phyloP scores from a whole-genome alignment of 2,329 filamentous ascomycete species.

The Penicillium sp. region DNA sequence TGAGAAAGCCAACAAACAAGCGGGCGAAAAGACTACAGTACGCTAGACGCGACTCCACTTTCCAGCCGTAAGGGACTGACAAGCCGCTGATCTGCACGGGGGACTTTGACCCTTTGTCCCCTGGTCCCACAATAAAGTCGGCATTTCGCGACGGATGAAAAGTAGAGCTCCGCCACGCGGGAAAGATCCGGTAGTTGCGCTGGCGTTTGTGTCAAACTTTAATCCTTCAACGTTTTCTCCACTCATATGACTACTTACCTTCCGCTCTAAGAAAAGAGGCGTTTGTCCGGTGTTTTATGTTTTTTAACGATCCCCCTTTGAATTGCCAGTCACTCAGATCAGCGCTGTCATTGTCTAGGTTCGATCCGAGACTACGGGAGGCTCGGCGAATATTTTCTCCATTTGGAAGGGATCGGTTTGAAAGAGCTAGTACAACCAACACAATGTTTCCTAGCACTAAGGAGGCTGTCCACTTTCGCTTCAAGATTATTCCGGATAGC shows the following conservation, averaged over 20 bases:
- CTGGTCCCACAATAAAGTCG: not conserved
- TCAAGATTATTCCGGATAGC: not conserved
- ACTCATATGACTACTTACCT: not conserved
- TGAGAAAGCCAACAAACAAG: not conserved
- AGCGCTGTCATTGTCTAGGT: constrained; percentile 6
- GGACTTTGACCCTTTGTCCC: constrained; percentile 5
- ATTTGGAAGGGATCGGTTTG: not conserved
- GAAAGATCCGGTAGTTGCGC: not conserved
- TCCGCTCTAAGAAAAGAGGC: not conserved
- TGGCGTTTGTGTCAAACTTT: not conserved
- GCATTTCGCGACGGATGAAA: not conserved
- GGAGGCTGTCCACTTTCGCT: not conserved
- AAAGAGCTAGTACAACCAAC: not conserved
- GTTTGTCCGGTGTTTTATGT: not conserved
- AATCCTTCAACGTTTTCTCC: not conserved
- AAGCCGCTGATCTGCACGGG: constrained; percentile 9
- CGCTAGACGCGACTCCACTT: constrained; percentile 3
- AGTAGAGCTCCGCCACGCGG: not conserved
- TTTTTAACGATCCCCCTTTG: not conserved
- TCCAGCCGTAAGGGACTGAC: not conserved
- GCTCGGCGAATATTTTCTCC: not conserved
- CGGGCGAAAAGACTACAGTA: not conserved
- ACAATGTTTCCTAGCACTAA: not conserved
- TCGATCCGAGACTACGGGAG: not conserved
- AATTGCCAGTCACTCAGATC: constrained; percentile 1